Evolutionary conservation across 805 yeast genomes (phyloP).

Genomic region (Pichia scutulata): DNA sequence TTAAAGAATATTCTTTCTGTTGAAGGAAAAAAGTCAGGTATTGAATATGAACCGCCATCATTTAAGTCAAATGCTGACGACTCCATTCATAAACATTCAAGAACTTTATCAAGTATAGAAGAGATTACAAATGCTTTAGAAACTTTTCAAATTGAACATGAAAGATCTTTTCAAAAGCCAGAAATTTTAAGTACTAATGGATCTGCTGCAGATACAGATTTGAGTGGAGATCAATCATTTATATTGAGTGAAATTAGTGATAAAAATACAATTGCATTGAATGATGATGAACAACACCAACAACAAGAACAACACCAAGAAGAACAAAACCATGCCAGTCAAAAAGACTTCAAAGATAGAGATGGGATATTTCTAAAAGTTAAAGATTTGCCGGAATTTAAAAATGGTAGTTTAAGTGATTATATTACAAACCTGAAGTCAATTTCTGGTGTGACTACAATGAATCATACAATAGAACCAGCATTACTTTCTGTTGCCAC

Average conservation of each 20-base stretch:
- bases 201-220: background rate
- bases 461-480: background rate
- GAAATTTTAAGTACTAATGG: background rate
- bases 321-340: too few species aligned
- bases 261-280: background rate
- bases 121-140: slow-evolving; percentile 13
- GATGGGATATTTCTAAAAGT: slow-evolving; percentile 4
- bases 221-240: background rate
- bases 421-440: slow-evolving; percentile 9
- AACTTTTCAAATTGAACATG: slow-evolving; percentile 9
- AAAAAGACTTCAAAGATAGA: background rate
- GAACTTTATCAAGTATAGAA: slow-evolving; percentile 15
- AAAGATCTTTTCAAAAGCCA: background rate
- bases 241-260: background rate
- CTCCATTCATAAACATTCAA: slow-evolving; percentile 10
- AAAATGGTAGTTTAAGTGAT: slow-evolving; percentile 5
- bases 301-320: background rate
- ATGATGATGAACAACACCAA: background rate
- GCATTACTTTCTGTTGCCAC: background rate
- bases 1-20: background rate
- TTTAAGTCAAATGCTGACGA: background rate
- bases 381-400: slow-evolving; percentile 9
- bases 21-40: background rate
- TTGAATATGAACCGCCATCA: slow-evolving; percentile 5
- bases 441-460: background rate